Conservation (phyloP, 75 land plant species). For the Cryptomeria japonica region DNA sequence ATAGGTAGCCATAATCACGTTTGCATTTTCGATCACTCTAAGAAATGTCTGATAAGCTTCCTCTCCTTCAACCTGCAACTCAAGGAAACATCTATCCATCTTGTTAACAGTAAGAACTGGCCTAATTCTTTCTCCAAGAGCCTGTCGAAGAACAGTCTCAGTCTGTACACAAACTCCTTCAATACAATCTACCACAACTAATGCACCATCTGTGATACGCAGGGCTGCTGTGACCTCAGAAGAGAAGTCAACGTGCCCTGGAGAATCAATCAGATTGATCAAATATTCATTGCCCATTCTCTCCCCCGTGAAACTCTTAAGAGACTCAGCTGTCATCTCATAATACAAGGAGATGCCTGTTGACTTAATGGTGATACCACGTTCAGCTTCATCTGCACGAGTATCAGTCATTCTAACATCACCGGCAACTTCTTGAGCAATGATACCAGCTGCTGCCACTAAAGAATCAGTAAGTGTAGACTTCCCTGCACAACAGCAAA, state of each 20-base stretch:
- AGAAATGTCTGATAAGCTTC: constrained; percentile 86
- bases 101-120: constrained; percentile 94
- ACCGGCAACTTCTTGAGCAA: constrained; percentile 79
- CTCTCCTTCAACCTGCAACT: constrained; percentile 78
- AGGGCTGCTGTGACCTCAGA: constrained; percentile 56
- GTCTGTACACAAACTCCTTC: constrained; percentile 98
- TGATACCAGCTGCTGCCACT: constrained; percentile 79
- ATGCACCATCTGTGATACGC: constrained; percentile 91
- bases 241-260: constrained; percentile 79
- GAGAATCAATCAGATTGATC: constrained; percentile 81
- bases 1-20: constrained; percentile 95
- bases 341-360: constrained; percentile 85
- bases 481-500: constrained; percentile 43
- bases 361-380: constrained; percentile 60
- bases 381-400: constrained; percentile 54
- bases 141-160: constrained; percentile 91
- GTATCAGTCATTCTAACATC: constrained; percentile 86
- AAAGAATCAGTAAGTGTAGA: constrained; percentile 74
- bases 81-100: constrained; percentile 95
- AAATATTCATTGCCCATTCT: constrained; percentile 67
- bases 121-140: constrained; percentile 86
- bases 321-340: constrained; percentile 64
- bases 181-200: constrained; percentile 92
- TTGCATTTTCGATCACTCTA: constrained; percentile 68
- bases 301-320: constrained; percentile 64